These are phyloP conservation scores for Ustilago vetiveriae DNA, from an alignment of 1,284 basidiomycete genomes.

Conservation along the genomic window DNA sequence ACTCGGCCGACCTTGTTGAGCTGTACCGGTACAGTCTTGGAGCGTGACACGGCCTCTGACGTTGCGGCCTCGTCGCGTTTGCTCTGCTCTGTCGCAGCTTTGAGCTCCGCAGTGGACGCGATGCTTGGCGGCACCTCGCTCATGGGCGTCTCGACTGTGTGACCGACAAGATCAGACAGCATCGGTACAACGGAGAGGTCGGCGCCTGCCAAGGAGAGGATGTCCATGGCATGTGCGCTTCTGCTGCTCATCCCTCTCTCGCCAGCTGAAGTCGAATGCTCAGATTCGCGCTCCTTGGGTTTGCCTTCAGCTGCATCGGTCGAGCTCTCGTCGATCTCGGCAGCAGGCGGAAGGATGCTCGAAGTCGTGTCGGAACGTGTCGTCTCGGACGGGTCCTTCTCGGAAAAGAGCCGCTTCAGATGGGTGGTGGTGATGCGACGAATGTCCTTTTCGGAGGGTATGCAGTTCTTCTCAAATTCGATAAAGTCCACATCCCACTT, in stretches of 20 bases:
- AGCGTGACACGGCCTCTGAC: constrained; percentile 13
- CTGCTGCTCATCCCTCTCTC: constrained; percentile 1
- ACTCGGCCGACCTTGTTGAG: constrained; percentile 25
- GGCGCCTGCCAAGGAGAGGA: constrained; percentile 28
- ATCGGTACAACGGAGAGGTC: constrained; percentile 34
- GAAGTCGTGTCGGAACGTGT: constrained; percentile 18
- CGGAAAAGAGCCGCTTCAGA: constrained; percentile 71
- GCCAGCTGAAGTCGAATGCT: constrained; percentile 16
- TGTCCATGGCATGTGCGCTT: constrained; percentile 22
- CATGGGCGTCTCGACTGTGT: constrained; percentile 28
- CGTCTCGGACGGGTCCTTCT: constrained; percentile 68
- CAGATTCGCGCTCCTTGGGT: constrained; percentile 8
- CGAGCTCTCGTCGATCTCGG: constrained; percentile 62
- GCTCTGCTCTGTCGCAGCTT: neutral
- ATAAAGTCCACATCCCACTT: constrained; percentile 90
- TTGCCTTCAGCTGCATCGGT: constrained; percentile 31
- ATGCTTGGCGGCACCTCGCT: constrained; percentile 27
- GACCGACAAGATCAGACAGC: constrained; percentile 34
- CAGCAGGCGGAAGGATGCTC: constrained; percentile 53
- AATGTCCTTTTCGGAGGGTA: constrained; percentile 69
- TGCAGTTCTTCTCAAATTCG: constrained; percentile 68
- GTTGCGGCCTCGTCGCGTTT: neutral
- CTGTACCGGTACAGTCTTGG: constrained; percentile 21
- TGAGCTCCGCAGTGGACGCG: constrained; percentile 1
- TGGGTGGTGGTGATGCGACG: constrained; percentile 66